Evolutionary conservation across 176 grass and related monocot species (phyloP), one percentile per base, ranked within the genome.

Genomic region (Saccharum officinarum): DNA sequence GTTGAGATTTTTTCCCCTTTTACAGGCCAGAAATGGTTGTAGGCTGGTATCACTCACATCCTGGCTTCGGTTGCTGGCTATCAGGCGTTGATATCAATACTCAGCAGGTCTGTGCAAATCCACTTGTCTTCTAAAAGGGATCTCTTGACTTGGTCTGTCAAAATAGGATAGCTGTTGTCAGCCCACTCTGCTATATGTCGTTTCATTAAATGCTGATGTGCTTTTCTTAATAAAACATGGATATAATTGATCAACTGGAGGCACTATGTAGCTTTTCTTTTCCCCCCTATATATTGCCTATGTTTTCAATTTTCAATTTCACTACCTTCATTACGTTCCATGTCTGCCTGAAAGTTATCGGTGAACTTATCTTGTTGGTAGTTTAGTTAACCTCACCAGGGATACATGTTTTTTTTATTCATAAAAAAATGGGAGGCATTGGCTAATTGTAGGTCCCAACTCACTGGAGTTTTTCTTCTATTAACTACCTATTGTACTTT

Each of bases 1-100:
- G 65, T 13, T 82, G 39, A 67, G 10, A 17, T 52, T 75, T 80
- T 18, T 62, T 59, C 16, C 57, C 3, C 6, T 82, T 87, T 80
- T 86, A 81, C 88, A 98, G 93, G 47, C 93, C 97, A 62, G 97
- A 98, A 87, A 98, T 98, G 97, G 97, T 98, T 64, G 97, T 98
- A 40, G 97, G 97, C n/a, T 98, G 97, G 97, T 98, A 98, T 62
- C 97, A 98, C 76, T 98, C 97, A 73, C 97, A 98, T 90, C 97
- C 93, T 79, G 97, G 93, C 11, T 98, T 98, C 72, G 97, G 93
- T 81, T 94, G 93, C 77, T 98, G 97, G 97, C 86, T 98, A 33
- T 98, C 97, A 71, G 93, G 97, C 60, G 93, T 98, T 20, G 97
- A 98, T 65, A 98, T 98, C 84, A 98, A 98, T 79, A 98, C 97